Percentiles rank a stretch among this genome's conserved stretches.
These are phyloP conservation scores for Rhododendron molle DNA, from an alignment of 148 eudicot genomes.

Conservation along the genomic window DNA sequence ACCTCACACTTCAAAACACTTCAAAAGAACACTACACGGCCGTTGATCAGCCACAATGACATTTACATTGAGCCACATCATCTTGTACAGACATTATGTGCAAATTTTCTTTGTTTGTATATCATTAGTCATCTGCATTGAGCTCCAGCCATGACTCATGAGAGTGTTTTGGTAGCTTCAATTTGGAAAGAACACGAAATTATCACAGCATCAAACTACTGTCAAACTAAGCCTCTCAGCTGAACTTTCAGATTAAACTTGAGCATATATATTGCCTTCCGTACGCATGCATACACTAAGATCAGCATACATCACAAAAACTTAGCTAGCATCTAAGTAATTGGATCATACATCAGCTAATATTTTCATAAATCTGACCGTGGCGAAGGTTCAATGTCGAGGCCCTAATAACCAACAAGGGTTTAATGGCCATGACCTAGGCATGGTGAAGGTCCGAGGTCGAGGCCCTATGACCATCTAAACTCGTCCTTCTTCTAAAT, in stretches of 20 bases:
- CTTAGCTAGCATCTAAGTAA: not conserved
- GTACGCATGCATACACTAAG: not conserved
- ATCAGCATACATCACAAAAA: not conserved
- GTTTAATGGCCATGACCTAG: not conserved
- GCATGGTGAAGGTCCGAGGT: conserved; percentile 14
- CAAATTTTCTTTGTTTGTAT: not conserved
- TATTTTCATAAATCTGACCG: not conserved
- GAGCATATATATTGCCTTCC: not conserved
- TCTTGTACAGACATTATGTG: not conserved
- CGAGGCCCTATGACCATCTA: not conserved
- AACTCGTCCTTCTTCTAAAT: not conserved
- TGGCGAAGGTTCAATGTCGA: not conserved
- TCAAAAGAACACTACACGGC: no score
- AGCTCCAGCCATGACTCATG: not conserved
- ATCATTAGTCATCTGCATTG: not conserved
- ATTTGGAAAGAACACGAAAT: no score
- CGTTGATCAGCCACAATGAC: no score
- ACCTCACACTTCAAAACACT: no score
- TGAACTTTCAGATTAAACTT: not conserved
- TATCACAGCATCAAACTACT: not conserved
- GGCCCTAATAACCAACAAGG: not conserved
- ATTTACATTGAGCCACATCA: no score
- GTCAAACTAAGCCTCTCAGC: no score
- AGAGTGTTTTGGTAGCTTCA: not conserved
- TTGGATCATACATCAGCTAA: not conserved